Evolutionary conservation across 306 rosid species (phyloP).

Genomic region (Hippophae rhamnoides): DNA sequence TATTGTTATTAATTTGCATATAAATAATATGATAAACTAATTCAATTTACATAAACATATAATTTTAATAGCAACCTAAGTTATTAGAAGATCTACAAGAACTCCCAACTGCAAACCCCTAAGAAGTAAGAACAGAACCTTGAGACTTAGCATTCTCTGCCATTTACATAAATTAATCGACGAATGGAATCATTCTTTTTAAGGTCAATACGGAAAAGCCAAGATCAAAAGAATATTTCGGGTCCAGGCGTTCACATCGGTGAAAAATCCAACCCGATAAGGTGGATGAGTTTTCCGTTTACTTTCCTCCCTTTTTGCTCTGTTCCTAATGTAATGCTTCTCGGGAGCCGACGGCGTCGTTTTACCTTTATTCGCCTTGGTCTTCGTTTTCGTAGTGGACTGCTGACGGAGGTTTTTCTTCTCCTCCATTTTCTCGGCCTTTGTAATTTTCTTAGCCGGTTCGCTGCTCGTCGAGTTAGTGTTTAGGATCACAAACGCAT

Average conservation of each 20-base stretch:
- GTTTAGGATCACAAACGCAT: conserved; percentile 56
- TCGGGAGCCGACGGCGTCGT: conserved; percentile 52
- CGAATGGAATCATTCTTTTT: too few relatives aligned
- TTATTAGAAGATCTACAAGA: too few relatives aligned
- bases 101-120: too few relatives aligned
- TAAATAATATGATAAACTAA: too few relatives aligned
- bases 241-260: conserved; percentile 45
- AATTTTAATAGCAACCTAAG: too few relatives aligned
- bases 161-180: too few relatives aligned
- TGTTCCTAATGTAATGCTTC: conserved; percentile 48
- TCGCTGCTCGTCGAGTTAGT: conserved; percentile 8
- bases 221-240: conserved; percentile 32
- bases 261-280: conserved; percentile 67
- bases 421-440: conserved; percentile 4
- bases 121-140: too few relatives aligned
- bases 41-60: too few relatives aligned
- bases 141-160: too few relatives aligned
- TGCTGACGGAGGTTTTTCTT: background rate
- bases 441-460: conserved; percentile 1
- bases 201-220: too few relatives aligned
- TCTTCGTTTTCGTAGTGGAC: background rate
- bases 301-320: conserved; percentile 55
- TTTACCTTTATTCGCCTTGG: conserved; percentile 9
- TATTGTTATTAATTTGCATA: too few relatives aligned
- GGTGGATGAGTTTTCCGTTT: conserved; percentile 71